Conservation (phyloP, 139 green algal genomes). For the Haematococcus sp. region DNA sequence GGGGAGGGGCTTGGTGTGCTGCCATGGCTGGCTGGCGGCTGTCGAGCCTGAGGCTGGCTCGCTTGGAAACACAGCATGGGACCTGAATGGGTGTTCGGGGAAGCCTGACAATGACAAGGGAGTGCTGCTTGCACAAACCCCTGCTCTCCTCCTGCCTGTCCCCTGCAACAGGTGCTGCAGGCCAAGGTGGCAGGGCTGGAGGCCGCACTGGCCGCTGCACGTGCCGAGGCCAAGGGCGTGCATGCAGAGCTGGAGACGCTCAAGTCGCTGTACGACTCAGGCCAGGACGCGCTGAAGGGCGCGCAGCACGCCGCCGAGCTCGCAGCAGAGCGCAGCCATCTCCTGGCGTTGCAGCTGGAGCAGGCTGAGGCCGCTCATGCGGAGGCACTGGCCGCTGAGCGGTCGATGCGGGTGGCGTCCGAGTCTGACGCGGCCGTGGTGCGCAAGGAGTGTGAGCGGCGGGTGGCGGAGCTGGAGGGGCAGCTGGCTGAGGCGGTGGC, state of each 20-base stretch:
- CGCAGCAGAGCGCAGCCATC: slow-evolving; percentile 10
- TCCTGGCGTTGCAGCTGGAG: slow-evolving; percentile 20
- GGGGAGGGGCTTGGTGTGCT: background rate
- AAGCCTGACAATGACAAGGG: too few relatives aligned
- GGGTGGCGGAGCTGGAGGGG: slow-evolving; percentile 30
- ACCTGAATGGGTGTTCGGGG: too few relatives aligned
- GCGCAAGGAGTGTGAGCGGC: slow-evolving; percentile 28
- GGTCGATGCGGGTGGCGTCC: slow-evolving; percentile 43
- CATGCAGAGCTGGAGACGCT: background rate
- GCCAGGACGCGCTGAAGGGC: slow-evolving; percentile 21
- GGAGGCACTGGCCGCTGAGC: slow-evolving; percentile 48
- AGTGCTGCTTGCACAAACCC: too few relatives aligned
- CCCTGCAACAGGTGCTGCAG: slow-evolving; percentile 31
- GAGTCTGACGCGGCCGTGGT: slow-evolving; percentile 43
- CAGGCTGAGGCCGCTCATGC: slow-evolving; percentile 6
- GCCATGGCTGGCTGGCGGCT: background rate
- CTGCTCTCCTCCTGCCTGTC: too few relatives aligned
- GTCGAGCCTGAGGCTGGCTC: background rate
- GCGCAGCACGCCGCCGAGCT: slow-evolving; percentile 17
- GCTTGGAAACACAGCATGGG: slow-evolving; percentile 7
- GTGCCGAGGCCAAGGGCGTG: slow-evolving; percentile 15
- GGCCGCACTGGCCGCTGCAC: slow-evolving; percentile 19
- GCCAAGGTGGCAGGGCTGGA: slow-evolving; percentile 26
- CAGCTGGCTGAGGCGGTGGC: slow-evolving; percentile 27
- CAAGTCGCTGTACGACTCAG: background rate